A percentile compares a stretch with the other conserved stretches of the same genome.
Conservation (phyloP, 2,329 filamentous ascomycete genomes). For the Septoria linicola region DNA sequence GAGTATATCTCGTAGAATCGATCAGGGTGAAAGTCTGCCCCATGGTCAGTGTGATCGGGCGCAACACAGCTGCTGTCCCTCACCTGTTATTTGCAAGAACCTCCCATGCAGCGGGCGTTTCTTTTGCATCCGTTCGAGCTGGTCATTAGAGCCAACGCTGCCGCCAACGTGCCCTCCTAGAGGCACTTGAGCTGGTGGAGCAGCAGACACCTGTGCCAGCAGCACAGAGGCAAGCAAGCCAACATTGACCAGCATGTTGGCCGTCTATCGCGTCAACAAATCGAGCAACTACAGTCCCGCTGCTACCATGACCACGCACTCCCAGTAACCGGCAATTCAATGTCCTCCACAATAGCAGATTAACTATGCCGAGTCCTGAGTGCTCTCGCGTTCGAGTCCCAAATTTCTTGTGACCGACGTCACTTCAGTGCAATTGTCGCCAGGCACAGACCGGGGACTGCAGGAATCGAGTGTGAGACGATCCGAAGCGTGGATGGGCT, state of each 20-base stretch:
- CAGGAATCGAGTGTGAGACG: no score
- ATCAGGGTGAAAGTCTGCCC: conserved; percentile 85
- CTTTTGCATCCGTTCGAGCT: conserved; percentile 13
- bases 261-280: no score
- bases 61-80: conserved; percentile 26
- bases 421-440: not conserved
- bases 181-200: conserved; percentile 24
- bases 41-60: conserved; percentile 2
- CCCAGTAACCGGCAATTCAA: not conserved
- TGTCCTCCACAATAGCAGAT: no score
- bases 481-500: not conserved
- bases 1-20: conserved; percentile 78
- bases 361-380: not conserved
- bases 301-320: not conserved
- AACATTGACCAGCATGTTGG: not conserved
- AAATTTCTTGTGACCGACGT: conserved; percentile 4
- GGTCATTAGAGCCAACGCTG: not conserved
- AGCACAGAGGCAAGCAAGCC: conserved; percentile 4
- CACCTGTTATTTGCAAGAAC: conserved; percentile 89
- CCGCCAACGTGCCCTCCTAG: conserved; percentile 4
- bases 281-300: not conserved
- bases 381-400: not conserved
- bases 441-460: no score
- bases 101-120: conserved; percentile 54
- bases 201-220: conserved; percentile 18